phyloP scores from a whole-genome alignment of 177 flowering plant genomes.

The Vitis hybrid region DNA sequence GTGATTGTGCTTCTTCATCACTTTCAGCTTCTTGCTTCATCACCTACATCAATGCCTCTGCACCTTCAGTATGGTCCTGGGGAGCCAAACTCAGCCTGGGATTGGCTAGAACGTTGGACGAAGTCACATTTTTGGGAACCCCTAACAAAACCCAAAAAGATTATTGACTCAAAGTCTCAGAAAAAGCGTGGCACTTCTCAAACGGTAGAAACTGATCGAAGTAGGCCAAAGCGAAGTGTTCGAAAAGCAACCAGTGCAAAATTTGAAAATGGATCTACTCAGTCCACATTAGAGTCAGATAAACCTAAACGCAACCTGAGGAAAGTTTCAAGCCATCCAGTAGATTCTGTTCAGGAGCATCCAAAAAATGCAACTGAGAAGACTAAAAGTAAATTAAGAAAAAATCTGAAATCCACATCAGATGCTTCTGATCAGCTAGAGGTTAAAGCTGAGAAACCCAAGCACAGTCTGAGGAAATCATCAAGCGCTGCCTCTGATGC shows the following conservation, averaged over 20 bases:
- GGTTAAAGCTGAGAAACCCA: constrained; percentile 53
- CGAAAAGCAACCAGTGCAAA: constrained; percentile 47
- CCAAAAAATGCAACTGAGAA: constrained; percentile 81
- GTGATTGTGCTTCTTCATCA: too few relatives aligned
- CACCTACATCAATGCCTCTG: constrained; percentile 45
- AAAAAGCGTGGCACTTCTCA: constrained; percentile 33
- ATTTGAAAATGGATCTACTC: constrained; percentile 39
- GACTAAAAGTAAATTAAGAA: constrained; percentile 79
- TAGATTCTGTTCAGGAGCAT: constrained; percentile 60
- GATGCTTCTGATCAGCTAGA: constrained; percentile 45
- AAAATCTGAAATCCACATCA: constrained; percentile 49
- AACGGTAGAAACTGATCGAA: constrained; percentile 35
- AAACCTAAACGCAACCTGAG: constrained; percentile 63
- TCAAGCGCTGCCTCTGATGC: constrained; percentile 10
- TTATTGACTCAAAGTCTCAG: constrained; percentile 37
- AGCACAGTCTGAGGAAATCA: constrained; percentile 34
- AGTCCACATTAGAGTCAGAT: constrained; percentile 45
- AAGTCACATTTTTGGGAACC: constrained; percentile 62
- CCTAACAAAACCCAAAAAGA: constrained; percentile 44
- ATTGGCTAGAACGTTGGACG: constrained; percentile 94
- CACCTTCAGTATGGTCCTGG: constrained; percentile 49
- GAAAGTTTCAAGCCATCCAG: constrained; percentile 51
- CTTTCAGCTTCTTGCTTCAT: constrained; percentile 55
- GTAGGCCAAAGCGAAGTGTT: constrained; percentile 54
- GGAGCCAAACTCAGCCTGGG: constrained; percentile 71